Evolutionary conservation across 208 protist genomes (phyloP).

Genomic region (Leishmania guyanensis): DNA sequence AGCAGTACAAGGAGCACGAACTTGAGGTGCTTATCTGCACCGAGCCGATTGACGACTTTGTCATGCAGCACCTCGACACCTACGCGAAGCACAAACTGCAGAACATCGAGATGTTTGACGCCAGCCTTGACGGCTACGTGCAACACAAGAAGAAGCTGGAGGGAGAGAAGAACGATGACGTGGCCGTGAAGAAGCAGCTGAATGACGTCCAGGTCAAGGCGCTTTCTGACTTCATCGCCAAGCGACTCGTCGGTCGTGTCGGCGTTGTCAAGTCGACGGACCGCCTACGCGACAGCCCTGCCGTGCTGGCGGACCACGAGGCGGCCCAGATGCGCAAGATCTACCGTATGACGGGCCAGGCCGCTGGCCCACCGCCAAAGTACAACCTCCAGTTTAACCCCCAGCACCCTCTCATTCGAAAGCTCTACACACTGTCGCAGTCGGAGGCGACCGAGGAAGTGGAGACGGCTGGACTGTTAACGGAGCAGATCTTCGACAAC

Average conservation of each 20-base stretch:
- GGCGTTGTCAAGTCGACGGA: slow-evolving; percentile 85
- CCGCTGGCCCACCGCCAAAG: slow-evolving; percentile 83
- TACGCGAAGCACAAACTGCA: slow-evolving; percentile 95
- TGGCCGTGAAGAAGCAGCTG: slow-evolving; percentile 85
- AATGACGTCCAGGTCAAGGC: slow-evolving; percentile 85
- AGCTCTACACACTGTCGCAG: slow-evolving; percentile 90
- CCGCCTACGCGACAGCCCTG: slow-evolving; percentile 88
- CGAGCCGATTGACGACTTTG: slow-evolving; percentile 95
- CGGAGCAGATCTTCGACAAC: slow-evolving; percentile 95
- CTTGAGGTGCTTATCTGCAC: slow-evolving; percentile 95
- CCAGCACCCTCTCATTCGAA: slow-evolving; percentile 89
- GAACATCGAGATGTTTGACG: slow-evolving; percentile 93
- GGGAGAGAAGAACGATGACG: slow-evolving; percentile 80
- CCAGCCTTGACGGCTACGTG: slow-evolving; percentile 86
- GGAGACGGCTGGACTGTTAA: slow-evolving; percentile 83
- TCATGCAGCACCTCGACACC: slow-evolving; percentile 93
- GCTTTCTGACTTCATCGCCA: slow-evolving; percentile 86
- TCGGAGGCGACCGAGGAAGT: slow-evolving; percentile 70
- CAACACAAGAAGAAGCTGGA: slow-evolving; percentile 89
- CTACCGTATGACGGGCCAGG: slow-evolving; percentile 87
- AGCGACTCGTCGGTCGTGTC: slow-evolving; percentile 86
- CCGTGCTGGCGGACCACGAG: slow-evolving; percentile 92
- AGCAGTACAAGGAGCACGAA: slow-evolving; percentile 95
- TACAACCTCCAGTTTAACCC: slow-evolving; percentile 95
- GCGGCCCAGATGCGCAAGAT: slow-evolving; percentile 92